phyloP scores from a whole-genome alignment of 768 basidiomycete species.

The Vararia minispora region DNA sequence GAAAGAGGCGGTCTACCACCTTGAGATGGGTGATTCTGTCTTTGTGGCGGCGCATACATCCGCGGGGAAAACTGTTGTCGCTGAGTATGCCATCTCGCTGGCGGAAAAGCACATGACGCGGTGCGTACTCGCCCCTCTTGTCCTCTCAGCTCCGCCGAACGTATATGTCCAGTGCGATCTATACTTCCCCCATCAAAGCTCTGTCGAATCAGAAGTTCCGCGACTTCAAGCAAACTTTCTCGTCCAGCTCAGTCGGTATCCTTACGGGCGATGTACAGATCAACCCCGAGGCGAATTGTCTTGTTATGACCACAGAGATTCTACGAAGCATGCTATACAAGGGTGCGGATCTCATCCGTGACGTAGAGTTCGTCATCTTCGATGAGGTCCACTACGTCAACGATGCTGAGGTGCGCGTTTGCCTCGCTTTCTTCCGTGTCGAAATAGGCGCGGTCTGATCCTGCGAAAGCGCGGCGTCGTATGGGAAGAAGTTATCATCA shows the following conservation, averaged over 20 bases:
- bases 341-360: slow-evolving; percentile 94
- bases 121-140: slow-evolving; percentile 28
- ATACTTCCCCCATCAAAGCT: slow-evolving; percentile 98
- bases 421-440: not conserved
- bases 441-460: not conserved
- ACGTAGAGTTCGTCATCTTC: slow-evolving; percentile 99
- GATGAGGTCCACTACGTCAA: slow-evolving; percentile 99
- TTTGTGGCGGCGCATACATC: slow-evolving; percentile 99
- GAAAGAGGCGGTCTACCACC: slow-evolving; percentile 95
- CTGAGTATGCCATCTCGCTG: slow-evolving; percentile 95
- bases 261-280: slow-evolving; percentile 98
- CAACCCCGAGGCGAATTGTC: slow-evolving; percentile 92
- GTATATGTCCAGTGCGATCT: slow-evolving; percentile 64
- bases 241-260: slow-evolving; percentile 85
- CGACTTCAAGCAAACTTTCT: slow-evolving; percentile 96
- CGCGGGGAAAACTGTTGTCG: slow-evolving; percentile 99
- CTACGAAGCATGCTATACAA: slow-evolving; percentile 97
- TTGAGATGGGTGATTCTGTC: slow-evolving; percentile 95
- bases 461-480: slow-evolving; percentile 84
- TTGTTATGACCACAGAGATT: slow-evolving; percentile 98
- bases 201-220: slow-evolving; percentile 98
- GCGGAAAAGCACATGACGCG: slow-evolving; percentile 99
- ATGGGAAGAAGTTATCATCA: slow-evolving; percentile 99
- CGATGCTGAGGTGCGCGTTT: slow-evolving; percentile 74
- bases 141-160: not conserved